Evolutionary conservation across 345 rosid genomes (phyloP), one percentile per base, ranked within the genome.

Genomic region (Kandelia obovata): DNA sequence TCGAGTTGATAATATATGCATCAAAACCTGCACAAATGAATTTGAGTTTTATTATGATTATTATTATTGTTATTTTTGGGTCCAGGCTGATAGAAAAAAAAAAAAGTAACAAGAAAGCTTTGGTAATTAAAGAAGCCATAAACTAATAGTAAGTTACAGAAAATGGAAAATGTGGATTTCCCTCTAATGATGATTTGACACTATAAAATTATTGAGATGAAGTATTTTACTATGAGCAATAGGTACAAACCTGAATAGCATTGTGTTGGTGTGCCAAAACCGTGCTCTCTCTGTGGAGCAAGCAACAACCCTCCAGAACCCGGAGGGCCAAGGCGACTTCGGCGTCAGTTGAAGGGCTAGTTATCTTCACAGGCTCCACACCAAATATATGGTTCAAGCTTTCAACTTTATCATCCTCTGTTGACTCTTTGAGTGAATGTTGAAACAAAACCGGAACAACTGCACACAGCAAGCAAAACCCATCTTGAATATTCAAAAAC

Each of bases 271-370:
- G 94, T n/a, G 97, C 97, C 64, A 95, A 82, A 19, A 77, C 66
- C n/a, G 90, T 83, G 85, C 98, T 90, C 73, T 89, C 89, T 16
- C 82, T 77, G 74, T 95, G 96, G 56, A 95, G 94, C 69, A 95
- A 83, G 71, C 98, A 92, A 66, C 99, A 95, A 43, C 98, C 97
- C 83, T 92, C 99, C 63, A 92, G 74, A 80, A 90, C 96, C 46
- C 96, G 83, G 68, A 95, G 98, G 0, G 98, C 99, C 66, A 95
- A 87, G 7, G 94, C 90, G 17, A 85, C 85, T 69, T 92, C 99
- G 1, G 80, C 82, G 53, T 88, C 92, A 3, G 98, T 87, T 5
- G 96, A 86, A 39, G 98, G 96, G 76, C 94, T 90, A 21, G 85
- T 85, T 62, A 92, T 84, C 82, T 84, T 87, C 88, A 90, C 71